These are phyloP conservation scores for Ophiostoma triangulosporum DNA, from an alignment of 2,329 filamentous ascomycete genomes.

Conservation along the genomic window DNA sequence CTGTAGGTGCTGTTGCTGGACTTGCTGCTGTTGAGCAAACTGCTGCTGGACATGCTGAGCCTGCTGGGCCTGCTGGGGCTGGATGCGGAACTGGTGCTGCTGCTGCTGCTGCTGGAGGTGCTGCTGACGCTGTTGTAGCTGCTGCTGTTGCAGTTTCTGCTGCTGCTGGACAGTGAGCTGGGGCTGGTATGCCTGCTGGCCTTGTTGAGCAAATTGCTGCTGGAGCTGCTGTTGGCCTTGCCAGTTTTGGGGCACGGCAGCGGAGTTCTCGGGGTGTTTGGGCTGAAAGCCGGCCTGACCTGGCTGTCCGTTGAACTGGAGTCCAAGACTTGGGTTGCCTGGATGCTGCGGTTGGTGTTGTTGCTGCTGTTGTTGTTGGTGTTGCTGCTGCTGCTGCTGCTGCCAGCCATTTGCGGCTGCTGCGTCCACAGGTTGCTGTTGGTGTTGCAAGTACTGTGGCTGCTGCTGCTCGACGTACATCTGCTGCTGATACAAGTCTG, in stretches of 20 bases:
- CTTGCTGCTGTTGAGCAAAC: neutral
- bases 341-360: neutral
- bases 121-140: constrained; percentile 13
- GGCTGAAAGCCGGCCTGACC: neutral
- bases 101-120: constrained; percentile 10
- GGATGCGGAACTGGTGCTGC: neutral
- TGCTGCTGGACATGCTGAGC: neutral
- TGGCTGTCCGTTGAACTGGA: neutral
- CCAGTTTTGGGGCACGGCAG: neutral
- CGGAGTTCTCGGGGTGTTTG: neutral
- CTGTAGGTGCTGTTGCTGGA: neutral
- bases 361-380: neutral
- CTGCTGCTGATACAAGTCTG: constrained; percentile 4
- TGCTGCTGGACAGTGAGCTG: neutral
- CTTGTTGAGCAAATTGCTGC: constrained; percentile 1
- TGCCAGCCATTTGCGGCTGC: constrained; percentile 4
- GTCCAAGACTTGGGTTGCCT: neutral
- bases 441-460: neutral
- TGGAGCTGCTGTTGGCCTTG: neutral
- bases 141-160: constrained; percentile 10
- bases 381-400: constrained; percentile 2
- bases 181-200: neutral
- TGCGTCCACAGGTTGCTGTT: neutral
- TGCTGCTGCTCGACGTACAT: constrained; percentile 5
- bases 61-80: neutral